These are phyloP conservation scores for Tuber umbilicatum DNA, from an alignment of 495 filamentous ascomycete species.

Conservation along the genomic window DNA sequence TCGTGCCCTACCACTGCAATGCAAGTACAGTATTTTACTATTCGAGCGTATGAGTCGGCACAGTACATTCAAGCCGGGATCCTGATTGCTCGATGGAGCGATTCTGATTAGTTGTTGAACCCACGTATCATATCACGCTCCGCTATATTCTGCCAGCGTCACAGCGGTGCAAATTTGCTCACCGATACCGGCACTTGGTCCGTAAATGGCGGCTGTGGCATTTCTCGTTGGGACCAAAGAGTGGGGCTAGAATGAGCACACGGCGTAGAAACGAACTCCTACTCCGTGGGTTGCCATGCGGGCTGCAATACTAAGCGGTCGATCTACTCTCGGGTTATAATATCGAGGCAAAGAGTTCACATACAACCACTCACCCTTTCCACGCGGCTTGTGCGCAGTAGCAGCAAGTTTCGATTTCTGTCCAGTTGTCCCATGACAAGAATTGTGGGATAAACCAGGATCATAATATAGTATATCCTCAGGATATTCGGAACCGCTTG, in stretches of 20 bases:
- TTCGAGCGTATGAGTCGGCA: not conserved
- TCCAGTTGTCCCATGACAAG: not conserved
- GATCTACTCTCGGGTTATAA: not conserved
- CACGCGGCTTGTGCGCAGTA: not conserved
- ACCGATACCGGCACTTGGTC: not conserved
- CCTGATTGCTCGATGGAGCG: not conserved
- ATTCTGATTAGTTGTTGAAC: not conserved
- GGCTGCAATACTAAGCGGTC: not conserved
- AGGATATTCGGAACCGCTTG: not conserved
- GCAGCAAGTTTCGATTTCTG: not conserved
- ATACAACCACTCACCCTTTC: not conserved
- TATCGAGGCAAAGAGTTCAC: not conserved
- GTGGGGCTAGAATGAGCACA: not conserved
- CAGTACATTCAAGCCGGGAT: not conserved
- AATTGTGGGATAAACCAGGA: not conserved
- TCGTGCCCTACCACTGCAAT: not conserved
- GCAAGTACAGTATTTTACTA: not conserved
- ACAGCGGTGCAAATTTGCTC: not conserved
- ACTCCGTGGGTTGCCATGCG: not conserved
- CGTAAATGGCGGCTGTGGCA: not conserved
- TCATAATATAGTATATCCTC: not conserved
- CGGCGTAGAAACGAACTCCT: not conserved
- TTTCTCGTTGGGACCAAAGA: not conserved
- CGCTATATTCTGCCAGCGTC: not conserved
- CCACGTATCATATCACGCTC: not conserved